Evolutionary conservation across 345 rosid genomes (phyloP), one percentile per base, ranked within the genome.

Genomic region (Brassica juncea): DNA sequence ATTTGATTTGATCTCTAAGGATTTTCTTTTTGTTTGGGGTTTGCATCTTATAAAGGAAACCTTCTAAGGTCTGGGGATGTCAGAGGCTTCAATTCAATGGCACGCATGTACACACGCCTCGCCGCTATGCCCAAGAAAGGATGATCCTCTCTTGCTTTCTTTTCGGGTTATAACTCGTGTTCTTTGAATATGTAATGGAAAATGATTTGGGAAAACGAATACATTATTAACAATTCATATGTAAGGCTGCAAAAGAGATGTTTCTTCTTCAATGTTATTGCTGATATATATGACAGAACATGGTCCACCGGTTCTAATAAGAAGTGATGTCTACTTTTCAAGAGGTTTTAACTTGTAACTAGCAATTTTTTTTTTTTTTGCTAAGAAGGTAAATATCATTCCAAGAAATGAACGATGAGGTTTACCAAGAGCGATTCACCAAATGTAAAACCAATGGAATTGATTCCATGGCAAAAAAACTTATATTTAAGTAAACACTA

Each of bases 31-130:
- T 54, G 60, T 32, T n/a, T 34, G 30, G 28, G 32, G 25, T 52
- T 66, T 65, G 76, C 12, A 8, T 70, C 0, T 44, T 23, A 2
- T 30, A 2, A 86, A 92, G 99, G 98, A 30, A 96, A 96, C 79
- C 98, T 96, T 63, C 86, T 96, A 30, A 90, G 99, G 1, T 90
- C 97, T 5, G 99, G 98, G 1, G 99, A 96, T 66, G 79, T 84
- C 25, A 88, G 99, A 85, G 99, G 98, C 39, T 93, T 84, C 81
- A 94, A 92, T 71, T 96, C 99, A 32, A 93, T 95, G 99, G 99
- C 98, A 37, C 89, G 90, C 70, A 95, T 95, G 99, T 95, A 93
- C 69, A 91, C 82, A 27, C 74, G 79, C 60, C 82, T 81, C 8
- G 80, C 98, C 0, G 99, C 99, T n/a, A 85, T 90, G 84, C 97